Conservation (phyloP, 306 rosid species). For the Lagenaria siceraria region DNA sequence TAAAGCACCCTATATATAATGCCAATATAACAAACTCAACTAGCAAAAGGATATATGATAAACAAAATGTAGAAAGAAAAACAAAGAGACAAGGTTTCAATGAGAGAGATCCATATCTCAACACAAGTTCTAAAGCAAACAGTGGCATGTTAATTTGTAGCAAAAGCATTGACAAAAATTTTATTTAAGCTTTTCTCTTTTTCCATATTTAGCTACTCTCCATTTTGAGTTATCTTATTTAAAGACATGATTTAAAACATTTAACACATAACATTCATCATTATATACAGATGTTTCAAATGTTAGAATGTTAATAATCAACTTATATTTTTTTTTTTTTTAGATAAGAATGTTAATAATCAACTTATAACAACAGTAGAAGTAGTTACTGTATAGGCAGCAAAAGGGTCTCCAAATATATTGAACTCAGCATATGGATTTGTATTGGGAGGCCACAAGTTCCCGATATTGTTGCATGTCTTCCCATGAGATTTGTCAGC, state of each 20-base stretch:
- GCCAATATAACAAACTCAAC: neutral
- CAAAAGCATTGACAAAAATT: neutral
- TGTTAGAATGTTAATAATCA: neutral
- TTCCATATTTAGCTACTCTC: neutral
- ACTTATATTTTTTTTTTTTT: too few species aligned
- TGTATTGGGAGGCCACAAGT: conserved; percentile 12
- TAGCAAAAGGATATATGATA: neutral
- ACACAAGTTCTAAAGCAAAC: neutral
- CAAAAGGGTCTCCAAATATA: conserved; percentile 84
- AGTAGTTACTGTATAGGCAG: conserved; percentile 63
- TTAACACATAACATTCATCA: neutral
- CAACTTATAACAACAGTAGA: neutral
- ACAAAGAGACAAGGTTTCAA: neutral
- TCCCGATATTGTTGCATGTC: neutral
- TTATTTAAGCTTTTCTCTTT: neutral
- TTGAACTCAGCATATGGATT: conserved; percentile 90
- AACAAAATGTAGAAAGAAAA: neutral
- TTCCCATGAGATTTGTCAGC: conserved; percentile 23
- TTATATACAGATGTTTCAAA: neutral
- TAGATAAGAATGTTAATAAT: neutral
- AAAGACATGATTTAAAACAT: neutral
- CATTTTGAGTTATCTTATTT: neutral
- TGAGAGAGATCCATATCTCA: neutral
- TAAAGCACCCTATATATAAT: neutral
- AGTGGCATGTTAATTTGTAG: neutral